These are phyloP conservation scores for Crucibulum laeve DNA, from an alignment of 768 basidiomycete genomes.

Conservation along the genomic window DNA sequence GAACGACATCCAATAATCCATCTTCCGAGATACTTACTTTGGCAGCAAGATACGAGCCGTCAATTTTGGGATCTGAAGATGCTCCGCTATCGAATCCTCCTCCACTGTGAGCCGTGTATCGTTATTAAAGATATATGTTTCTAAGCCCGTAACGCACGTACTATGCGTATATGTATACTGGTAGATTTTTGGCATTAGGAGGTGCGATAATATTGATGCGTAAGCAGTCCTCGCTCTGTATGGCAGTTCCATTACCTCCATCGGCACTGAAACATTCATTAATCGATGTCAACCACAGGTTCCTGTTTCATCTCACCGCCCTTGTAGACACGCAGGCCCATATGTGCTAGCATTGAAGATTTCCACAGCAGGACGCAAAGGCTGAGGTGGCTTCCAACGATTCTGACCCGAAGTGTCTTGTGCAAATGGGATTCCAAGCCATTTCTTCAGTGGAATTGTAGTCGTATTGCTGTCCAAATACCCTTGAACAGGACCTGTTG, in stretches of 20 bases:
- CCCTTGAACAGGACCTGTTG: conserved; percentile 21
- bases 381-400: conserved; percentile 24
- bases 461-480: conserved; percentile 20
- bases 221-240: conserved; percentile 37
- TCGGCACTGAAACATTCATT: conserved; percentile 14
- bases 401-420: conserved; percentile 23
- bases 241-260: conserved; percentile 25
- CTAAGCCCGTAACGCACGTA: conserved; percentile 6
- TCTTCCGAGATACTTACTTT: conserved; percentile 9
- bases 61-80: conserved; percentile 30
- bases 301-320: conserved; percentile 14
- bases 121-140: neutral
- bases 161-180: conserved; percentile 25
- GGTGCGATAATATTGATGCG: conserved; percentile 39
- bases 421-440: conserved; percentile 24
- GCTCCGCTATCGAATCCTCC: conserved; percentile 31
- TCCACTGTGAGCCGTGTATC: conserved; percentile 14
- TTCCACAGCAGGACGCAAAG: conserved; percentile 6
- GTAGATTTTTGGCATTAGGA: conserved; percentile 22
- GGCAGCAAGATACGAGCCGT: conserved; percentile 25
- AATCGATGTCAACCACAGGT: neutral
- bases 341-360: conserved; percentile 24
- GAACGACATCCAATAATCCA: neutral
- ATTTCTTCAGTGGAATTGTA: conserved; percentile 16
- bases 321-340: conserved; percentile 28